Conservation (phyloP, 495 filamentous ascomycete species). For the Rostrohypoxylon terebratum region DNA sequence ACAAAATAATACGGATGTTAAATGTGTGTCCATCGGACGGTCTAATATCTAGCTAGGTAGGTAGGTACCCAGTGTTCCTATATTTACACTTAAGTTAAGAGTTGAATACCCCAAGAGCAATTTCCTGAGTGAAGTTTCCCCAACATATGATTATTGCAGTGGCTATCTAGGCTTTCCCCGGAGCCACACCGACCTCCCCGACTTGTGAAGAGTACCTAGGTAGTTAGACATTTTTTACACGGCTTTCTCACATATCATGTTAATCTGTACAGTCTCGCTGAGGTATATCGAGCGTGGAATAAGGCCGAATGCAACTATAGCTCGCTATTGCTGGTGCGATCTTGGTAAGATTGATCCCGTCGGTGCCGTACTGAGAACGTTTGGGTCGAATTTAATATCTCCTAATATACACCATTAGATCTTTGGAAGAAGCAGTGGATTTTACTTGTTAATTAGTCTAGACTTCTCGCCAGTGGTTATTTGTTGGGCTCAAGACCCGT, state of each 20-base stretch:
- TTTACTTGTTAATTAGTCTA: not conserved
- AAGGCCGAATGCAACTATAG: slow-evolving; percentile 8
- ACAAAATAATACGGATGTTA: not conserved
- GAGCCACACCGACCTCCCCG: not conserved
- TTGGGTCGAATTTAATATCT: not conserved
- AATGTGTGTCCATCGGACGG: not conserved
- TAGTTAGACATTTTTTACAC: not conserved
- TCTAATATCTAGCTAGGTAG: not conserved
- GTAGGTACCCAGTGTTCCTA: not conserved
- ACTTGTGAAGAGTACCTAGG: not conserved
- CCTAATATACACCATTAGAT: not conserved
- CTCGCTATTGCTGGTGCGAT: not conserved
- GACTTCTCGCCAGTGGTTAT: not conserved
- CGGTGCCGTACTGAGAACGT: not conserved
- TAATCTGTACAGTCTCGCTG: not conserved
- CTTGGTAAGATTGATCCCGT: not conserved
- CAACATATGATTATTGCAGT: not conserved
- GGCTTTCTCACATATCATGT: too few relatives aligned
- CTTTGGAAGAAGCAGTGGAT: not conserved
- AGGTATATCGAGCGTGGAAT: not conserved
- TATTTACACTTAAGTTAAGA: not conserved
- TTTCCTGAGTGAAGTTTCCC: too few relatives aligned
- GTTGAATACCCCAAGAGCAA: not conserved
- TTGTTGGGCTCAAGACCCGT: not conserved
- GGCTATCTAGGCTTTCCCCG: not conserved